Base-by-base conservation (phyloP, 257 asterid species). In the Echites panduratus region DNA sequence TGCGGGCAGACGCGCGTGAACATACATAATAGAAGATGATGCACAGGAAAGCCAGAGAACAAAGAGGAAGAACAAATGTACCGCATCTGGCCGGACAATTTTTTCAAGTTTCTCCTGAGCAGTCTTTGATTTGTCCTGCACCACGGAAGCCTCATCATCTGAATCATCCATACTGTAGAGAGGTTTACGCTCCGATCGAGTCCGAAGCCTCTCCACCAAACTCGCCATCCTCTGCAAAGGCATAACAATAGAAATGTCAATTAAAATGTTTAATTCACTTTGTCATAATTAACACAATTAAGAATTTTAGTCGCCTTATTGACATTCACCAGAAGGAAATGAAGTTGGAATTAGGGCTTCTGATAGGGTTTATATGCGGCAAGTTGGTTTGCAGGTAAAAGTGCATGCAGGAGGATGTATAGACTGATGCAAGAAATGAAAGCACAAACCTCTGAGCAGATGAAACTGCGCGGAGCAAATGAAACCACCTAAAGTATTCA, bases 121-220 rank as follows among this genome's bases (percentile, higher is more conserved):
- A 49, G 73, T 45, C 74, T 78, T 80, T 71, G 83, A 68, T 70
- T 84, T 84, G 32, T 76, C 73, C 50, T 35, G 79, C 19, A 53
- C 56, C 66, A 76, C 7, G 35, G 84, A 77, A 73, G 80, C 73
- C 67, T 94, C 98, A 2, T 94, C 97, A 32, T 94, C 97, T n/a
- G 98, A 94, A 16, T 94, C 98, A 32, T 94, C 97, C 38, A 94
- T 59, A 75, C 82, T 89, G 83, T 94, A 94, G 71, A 88, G 38
- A 20, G 98, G 98, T 79, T 81, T 83, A 53, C 93, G 90, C 74
- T 94, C 98, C 38, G 97, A 86, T 64, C 98, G 92, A 53, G 72
- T 83, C 38, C 91, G 86, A 73, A 87, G 87, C 79, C 91, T 83
- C 86, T 87, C 89, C 78, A 79, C 91, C 83, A 87, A 78, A 75